Evolutionary conservation across 768 basidiomycete genomes (phyloP).

Genomic region (Lactarius akahatsu): DNA sequence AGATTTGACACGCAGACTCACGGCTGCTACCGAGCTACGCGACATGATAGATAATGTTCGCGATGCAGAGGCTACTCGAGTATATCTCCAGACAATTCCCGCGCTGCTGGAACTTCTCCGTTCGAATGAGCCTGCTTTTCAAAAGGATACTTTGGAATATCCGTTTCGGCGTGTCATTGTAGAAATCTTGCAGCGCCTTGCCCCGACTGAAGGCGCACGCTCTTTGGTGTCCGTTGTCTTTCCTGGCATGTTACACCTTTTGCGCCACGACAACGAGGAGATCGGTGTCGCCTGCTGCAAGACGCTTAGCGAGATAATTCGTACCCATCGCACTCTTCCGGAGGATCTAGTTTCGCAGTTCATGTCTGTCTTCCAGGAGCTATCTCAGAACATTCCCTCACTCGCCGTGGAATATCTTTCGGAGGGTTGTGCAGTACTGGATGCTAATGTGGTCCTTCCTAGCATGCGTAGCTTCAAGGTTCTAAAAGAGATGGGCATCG

Average conservation of each 20-base stretch:
- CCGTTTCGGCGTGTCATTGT: slow-evolving; percentile 84
- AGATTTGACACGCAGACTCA: slow-evolving; percentile 73
- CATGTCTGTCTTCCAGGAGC: slow-evolving; percentile 74
- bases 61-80: slow-evolving; percentile 69
- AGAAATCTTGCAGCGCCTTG: slow-evolving; percentile 87
- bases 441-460: slow-evolving; percentile 59
- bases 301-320: slow-evolving; percentile 83
- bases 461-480: slow-evolving; percentile 90
- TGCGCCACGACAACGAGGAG: slow-evolving; percentile 94
- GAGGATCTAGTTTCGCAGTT: slow-evolving; percentile 79
- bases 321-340: slow-evolving; percentile 68
- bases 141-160: slow-evolving; percentile 68
- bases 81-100: slow-evolving; percentile 70
- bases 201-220: slow-evolving; percentile 75
- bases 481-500: slow-evolving; percentile 89
- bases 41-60: slow-evolving; percentile 79
- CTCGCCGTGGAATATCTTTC: slow-evolving; percentile 76
- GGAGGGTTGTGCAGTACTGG: slow-evolving; percentile 55
- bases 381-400: slow-evolving; percentile 69
- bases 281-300: slow-evolving; percentile 90
- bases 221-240: slow-evolving; percentile 66
- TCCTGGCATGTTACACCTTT: slow-evolving; percentile 75
- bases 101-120: slow-evolving; percentile 71
- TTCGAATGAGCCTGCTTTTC: slow-evolving; percentile 62
- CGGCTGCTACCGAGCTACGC: slow-evolving; percentile 72